Base-by-base conservation (phyloP, 1,284 basidiomycete genomes). In the Ganoderma meredithae region DNA sequence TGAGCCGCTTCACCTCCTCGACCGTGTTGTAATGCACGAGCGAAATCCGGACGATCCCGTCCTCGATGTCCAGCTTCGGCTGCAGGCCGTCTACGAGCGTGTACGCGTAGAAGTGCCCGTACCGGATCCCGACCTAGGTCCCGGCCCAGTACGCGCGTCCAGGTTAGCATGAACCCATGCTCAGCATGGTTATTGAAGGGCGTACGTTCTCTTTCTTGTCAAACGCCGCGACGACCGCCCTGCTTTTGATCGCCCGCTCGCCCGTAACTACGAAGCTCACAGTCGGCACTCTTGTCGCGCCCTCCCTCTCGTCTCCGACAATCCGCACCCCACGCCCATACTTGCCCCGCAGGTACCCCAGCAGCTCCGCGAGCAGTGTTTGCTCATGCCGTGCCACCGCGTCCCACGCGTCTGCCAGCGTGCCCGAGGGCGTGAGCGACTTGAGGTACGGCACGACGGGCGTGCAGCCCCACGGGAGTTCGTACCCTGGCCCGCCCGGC, bases 11-110 rank as follows among this genome's bases (percentile, higher is more conserved):
- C 0, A 92, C 91, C 75, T 94, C 92, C 60, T 88, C 84, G 1
- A 89, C 81, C 0, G 92, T 93, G 76, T 94, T 94, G 76, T 94
- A 94, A 73, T 95, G 93, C 22, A 94, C 91, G n/a, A 95, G 79
- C 3, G 91, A 93, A 68, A 94, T 87, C 10, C 93, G 86, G 41
- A 94, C 88, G 2, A 93, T 88, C 0, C 88, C 92, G 72, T 94
- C 92, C 1, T 85, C 82, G 1, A 83, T 74, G 71, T 90, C 87
- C 53, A 91, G 69, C 70, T 85, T 87, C 6, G 89, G 90, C 40
- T 74, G 75, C 7, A 92, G 79, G 43, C 80, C 78, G 8, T 84
- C 81, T 10, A 93, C 80, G 15, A 94, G 80, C 0, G 85, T 86
- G 76, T 91, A 92, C 3, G 93, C 91, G 75, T 94, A 94, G 76